Percentiles rank a stretch among this genome's conserved stretches.
Conservation (phyloP, 306 rosid species). For the Citrullus colocynthis region DNA sequence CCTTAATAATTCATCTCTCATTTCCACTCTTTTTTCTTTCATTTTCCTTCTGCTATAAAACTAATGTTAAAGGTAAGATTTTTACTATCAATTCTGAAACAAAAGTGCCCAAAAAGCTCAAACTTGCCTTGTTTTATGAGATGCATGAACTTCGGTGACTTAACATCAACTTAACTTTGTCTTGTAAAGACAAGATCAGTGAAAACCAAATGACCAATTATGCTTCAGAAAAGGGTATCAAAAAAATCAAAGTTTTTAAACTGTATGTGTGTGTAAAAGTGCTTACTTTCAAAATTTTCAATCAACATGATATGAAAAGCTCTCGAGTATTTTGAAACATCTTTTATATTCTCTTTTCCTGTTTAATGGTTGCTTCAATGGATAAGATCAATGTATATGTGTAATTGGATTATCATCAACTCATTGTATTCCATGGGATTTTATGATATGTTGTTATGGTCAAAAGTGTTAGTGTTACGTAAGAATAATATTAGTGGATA, state of each 20-base stretch:
- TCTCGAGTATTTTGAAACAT: background rate
- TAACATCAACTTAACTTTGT: background rate
- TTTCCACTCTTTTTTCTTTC: conserved; percentile 6
- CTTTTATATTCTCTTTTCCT: background rate
- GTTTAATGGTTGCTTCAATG: background rate
- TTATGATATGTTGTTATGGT: too few species aligned
- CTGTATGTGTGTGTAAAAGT: background rate
- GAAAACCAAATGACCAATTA: background rate
- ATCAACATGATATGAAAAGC: background rate
- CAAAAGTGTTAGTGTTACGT: background rate
- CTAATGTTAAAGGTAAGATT: background rate
- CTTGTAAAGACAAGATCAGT: background rate
- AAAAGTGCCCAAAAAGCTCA: background rate
- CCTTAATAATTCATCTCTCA: conserved; percentile 40
- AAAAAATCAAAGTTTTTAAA: background rate
- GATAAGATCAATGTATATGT: background rate
- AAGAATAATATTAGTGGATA: background rate
- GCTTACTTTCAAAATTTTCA: background rate
- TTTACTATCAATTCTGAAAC: background rate
- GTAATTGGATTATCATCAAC: background rate
- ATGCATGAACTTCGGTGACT: conserved; percentile 6
- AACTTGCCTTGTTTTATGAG: background rate
- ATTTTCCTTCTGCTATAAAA: background rate
- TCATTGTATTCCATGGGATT: background rate
- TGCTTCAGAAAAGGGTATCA: background rate